Evolutionary conservation across 164 flowering plant species (phyloP).

Genomic region (Dillenia turbinata): DNA sequence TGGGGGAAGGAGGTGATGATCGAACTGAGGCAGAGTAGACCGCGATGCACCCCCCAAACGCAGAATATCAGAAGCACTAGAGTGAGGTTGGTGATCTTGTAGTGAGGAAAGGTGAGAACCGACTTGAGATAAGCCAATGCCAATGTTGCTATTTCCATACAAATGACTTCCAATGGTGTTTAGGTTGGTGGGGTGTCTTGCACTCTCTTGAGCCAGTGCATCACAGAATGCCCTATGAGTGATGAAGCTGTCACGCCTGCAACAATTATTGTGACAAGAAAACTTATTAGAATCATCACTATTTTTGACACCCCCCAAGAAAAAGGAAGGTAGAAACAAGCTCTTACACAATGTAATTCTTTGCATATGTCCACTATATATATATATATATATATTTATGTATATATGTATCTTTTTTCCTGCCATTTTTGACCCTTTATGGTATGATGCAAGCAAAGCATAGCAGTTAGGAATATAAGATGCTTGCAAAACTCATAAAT

Average conservation of each 20-base stretch:
- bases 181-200: constrained; percentile 55
- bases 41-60: constrained; percentile 38
- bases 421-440: no score
- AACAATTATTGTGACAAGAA: constrained; percentile 2
- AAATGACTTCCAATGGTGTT: constrained; percentile 53
- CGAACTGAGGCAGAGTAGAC: constrained; percentile 23
- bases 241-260: constrained; percentile 91
- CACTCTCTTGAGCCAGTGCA: constrained; percentile 85
- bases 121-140: constrained; percentile 47
- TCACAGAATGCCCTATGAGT: constrained; percentile 94
- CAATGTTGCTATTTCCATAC: constrained; percentile 43
- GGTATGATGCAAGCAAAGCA: no score
- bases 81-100: constrained; percentile 34
- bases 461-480: no score
- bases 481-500: no score
- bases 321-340: no score
- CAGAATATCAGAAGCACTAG: constrained; percentile 26
- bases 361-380: no score
- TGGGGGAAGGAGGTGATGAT: constrained; percentile 30
- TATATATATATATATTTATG: no score
- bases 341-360: no score
- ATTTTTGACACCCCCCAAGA: no score
- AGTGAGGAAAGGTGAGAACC: constrained; percentile 39
- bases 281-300: no score
- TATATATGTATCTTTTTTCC: no score